Conservation (phyloP, 2,329 filamentous ascomycete species). For the Fusarium phyllophilum region DNA sequence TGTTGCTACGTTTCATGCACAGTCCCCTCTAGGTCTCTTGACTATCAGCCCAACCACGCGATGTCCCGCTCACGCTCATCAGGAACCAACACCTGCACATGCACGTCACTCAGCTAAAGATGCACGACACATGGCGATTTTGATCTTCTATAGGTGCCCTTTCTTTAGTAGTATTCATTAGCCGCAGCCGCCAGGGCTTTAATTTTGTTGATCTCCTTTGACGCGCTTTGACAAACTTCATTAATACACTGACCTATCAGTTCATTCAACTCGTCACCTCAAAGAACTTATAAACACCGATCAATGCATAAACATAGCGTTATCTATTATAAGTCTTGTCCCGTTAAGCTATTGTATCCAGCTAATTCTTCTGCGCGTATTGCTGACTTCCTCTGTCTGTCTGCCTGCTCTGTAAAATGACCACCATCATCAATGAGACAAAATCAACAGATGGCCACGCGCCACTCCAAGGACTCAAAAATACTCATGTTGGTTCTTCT, state of each 20-base stretch:
- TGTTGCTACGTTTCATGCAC: constrained; percentile 2
- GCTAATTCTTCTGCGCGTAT: not conserved
- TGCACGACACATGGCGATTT: constrained; percentile 31
- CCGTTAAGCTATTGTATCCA: not conserved
- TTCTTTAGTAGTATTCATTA: constrained; percentile 13
- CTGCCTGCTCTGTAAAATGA: constrained; percentile 18
- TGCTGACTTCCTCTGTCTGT: not conserved
- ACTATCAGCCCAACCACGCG: constrained; percentile 28
- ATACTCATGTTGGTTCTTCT: not conserved
- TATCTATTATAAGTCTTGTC: not conserved
- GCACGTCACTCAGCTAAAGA: constrained; percentile 36
- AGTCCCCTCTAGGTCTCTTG: constrained; percentile 36
- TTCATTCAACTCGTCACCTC: not conserved
- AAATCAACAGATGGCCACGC: constrained; percentile 24
- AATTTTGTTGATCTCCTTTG: constrained; percentile 15
- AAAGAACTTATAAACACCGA: constrained; percentile 4
- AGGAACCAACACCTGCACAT: constrained; percentile 34
- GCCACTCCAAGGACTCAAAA: constrained; percentile 4
- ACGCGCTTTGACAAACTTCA: not conserved
- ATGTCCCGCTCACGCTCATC: constrained; percentile 35
- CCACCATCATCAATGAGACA: constrained; percentile 35
- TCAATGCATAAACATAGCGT: not conserved
- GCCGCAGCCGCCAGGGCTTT: constrained; percentile 5
- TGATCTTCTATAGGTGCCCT: constrained; percentile 18
- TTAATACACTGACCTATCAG: not conserved